Base-by-base conservation (phyloP, 2,329 filamentous ascomycete species). In the Madurella mycetomatis region DNA sequence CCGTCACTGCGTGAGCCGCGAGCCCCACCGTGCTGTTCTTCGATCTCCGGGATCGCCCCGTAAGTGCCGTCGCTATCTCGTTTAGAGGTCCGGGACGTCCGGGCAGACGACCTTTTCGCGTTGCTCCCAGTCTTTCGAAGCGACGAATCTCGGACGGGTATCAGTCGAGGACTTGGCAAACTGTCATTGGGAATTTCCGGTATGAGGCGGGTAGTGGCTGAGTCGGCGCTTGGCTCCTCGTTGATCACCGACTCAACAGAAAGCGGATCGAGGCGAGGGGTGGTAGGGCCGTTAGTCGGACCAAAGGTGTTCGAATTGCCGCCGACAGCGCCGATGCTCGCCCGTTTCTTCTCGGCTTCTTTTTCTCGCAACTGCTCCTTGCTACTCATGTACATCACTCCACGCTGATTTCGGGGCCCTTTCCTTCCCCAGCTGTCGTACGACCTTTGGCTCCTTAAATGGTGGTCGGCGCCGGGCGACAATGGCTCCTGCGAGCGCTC, bases 311-410 rank as follows among this genome's bases (percentile, higher is more conserved):
- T 79, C 8, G 67, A 65, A 55, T 69, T 73, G 43, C 70, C 70
- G 47, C 70, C 72, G 19, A 69, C 66, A 39, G 71, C 63, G 46
- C 73, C 72, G 56, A 72, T 61, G 60, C 71, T 77, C n/a, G 72
- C 64, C 41, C 83, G 77, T 63, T 81, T 86, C 61, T 80, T 79
- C 59, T 87, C 84, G 4, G 72, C 71, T 58, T 87, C 84, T 60
- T 78, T 83, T 49, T 84, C 82, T 44, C 80, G 77, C 44, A 89
- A 71, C 31, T 78, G 77, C 67, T 90, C 86, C 65, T 81, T 85
- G 44, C 86, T 89, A 71, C 79, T 84, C 84, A 87, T 88, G 64
- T 88, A 88, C 79, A 85, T 84, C 64, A 88, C 70, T 2, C 84
- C 80, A 65, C 79, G 82, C 57, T 79, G 70, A 53, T 72, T 73